phyloP scores from a whole-genome alignment of 495 filamentous ascomycete genomes.

The Hyaloscypha bicolor region DNA sequence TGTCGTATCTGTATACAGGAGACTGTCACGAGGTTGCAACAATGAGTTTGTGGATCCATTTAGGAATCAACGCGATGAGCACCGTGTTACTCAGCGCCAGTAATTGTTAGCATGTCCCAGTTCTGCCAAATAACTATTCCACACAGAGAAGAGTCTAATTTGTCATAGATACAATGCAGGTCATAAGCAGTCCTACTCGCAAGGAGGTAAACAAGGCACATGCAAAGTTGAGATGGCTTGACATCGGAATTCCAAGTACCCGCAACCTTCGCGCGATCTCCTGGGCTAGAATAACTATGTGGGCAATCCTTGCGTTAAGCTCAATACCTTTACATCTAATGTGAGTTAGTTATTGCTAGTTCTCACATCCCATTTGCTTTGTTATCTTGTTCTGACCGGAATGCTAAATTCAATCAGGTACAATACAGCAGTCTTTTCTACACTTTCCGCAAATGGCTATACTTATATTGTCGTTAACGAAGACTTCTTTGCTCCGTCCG shows the following conservation, averaged over 20 bases:
- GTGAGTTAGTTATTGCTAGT: constrained; percentile 8
- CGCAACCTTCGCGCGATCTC: constrained; percentile 48
- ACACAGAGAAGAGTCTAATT: background rate
- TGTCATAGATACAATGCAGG: constrained; percentile 41
- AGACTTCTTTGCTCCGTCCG: constrained; percentile 31
- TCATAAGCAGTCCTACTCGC: constrained; percentile 54
- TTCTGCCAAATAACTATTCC: background rate
- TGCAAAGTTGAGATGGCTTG: constrained; percentile 46
- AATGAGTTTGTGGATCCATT: constrained; percentile 36
- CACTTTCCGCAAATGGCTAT: constrained; percentile 42
- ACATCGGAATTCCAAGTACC: constrained; percentile 55
- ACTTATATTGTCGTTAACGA: constrained; percentile 37
- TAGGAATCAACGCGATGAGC: constrained; percentile 41
- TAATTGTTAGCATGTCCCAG: constrained; percentile 35
- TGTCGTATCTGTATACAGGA: constrained; percentile 16
- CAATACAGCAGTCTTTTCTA: constrained; percentile 45
- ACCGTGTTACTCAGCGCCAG: constrained; percentile 43
- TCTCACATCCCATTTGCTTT: background rate
- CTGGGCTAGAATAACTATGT: constrained; percentile 39
- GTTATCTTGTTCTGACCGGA: too few species aligned
- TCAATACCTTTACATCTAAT: constrained; percentile 41
- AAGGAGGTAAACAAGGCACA: constrained; percentile 53
- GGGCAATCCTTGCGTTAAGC: constrained; percentile 37
- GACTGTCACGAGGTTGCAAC: constrained; percentile 29
- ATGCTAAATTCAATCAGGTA: constrained; percentile 32